Percentiles rank a stretch among this genome's conserved stretches.
These are phyloP conservation scores for Chaetomium tenue DNA, from an alignment of 495 filamentous ascomycete genomes.

Conservation along the genomic window DNA sequence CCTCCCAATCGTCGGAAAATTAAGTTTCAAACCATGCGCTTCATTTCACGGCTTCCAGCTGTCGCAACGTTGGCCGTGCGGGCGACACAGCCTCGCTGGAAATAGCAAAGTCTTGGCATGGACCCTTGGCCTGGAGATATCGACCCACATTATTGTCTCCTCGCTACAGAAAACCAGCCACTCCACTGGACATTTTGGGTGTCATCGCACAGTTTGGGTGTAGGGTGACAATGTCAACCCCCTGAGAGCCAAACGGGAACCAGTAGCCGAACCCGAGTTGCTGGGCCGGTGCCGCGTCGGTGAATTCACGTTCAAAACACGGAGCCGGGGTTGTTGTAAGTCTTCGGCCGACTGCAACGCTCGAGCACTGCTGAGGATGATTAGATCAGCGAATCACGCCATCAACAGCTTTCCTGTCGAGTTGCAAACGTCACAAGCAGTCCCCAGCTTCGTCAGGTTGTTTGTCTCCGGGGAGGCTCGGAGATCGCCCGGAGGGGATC, in stretches of 20 bases:
- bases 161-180: neutral
- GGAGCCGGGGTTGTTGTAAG: neutral
- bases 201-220: neutral
- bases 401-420: neutral
- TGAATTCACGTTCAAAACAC: neutral
- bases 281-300: neutral
- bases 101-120: constrained; percentile 21
- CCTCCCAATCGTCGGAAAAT: neutral
- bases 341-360: too few species aligned
- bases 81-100: constrained; percentile 28
- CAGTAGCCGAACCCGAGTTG: neutral
- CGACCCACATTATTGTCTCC: neutral
- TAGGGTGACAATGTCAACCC: neutral
- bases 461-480: constrained; percentile 4
- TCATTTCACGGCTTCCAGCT: neutral
- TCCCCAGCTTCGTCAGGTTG: neutral
- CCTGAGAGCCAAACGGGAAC: neutral
- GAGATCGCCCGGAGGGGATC: constrained; percentile 19
- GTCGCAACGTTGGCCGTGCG: constrained; percentile 1
- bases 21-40: constrained; percentile 16
- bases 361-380: neutral
- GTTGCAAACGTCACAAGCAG: too few species aligned
- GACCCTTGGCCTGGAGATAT: neutral
- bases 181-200: neutral
- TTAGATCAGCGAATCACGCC: too few species aligned